Evolutionary conservation across 2,329 filamentous ascomycete species (phyloP), one percentile per base, ranked within the genome.

Genomic region (Alternaria gaisen): DNA sequence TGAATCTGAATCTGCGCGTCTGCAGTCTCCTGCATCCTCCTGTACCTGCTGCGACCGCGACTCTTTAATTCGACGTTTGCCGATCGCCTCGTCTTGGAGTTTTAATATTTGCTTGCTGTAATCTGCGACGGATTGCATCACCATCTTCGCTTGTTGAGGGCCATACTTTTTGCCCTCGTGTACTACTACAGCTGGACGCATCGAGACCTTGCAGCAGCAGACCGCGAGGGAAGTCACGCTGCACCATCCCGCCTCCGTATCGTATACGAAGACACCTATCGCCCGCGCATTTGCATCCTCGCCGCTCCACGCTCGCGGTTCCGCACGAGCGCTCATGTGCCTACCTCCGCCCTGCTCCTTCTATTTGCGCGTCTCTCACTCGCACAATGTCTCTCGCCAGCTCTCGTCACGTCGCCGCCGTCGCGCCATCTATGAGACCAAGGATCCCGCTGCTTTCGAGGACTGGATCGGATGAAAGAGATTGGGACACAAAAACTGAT

Each of bases 261-360:
- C 57, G 44, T 44, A 60, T 55, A 50, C 57, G 28, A 53, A 56
- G 30, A 43, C 44, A 28, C 30, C 34, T 20, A 26, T 42, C 44
- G 57, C 52, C 51, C 24, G 54, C 54, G 53, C 54, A 50, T 42
- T 48, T 60, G 36, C 44, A 41, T 56, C 41, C 56, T 56, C 43
- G 61, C 66, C 67, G 68, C 67, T 58, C 63, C 42, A 54, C 46
- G 59, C 61, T 54, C 66, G 72, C 75, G 72, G 69, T 72, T 64
- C 61, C 64, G 63, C 68, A 68, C 64, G 63, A 66, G 70, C 72
- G 69, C 75, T 73, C 71, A 79, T 78, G 75, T 78, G 76, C 75
- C 69, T 68, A 66, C 72, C 71, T 74, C 68, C 70, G 70, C 72
- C 70, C 54, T 69, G 67, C 69, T 74, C 64, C 65, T 68, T 71